Conservation (phyloP, 2,329 filamentous ascomycete genomes). For the Lasiodiplodia sp. region DNA sequence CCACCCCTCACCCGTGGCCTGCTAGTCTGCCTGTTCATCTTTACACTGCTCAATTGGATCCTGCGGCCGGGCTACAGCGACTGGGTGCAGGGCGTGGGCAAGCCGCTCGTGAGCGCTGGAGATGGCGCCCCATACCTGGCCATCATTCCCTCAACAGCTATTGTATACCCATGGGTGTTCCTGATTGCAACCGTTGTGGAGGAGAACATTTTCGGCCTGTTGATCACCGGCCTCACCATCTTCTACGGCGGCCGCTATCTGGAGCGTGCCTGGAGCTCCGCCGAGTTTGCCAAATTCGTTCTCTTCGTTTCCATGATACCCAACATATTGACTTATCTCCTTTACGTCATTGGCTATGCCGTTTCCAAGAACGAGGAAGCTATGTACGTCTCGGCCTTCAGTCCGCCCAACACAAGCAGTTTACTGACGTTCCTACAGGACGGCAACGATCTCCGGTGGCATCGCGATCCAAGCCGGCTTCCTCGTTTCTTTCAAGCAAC, state of each 20-base stretch:
- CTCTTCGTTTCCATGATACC: slow-evolving; percentile 79
- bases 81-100: slow-evolving; percentile 55
- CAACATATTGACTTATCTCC: slow-evolving; percentile 76
- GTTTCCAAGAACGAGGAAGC: slow-evolving; percentile 71
- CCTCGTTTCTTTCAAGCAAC: slow-evolving; percentile 96
- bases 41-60: slow-evolving; percentile 83
- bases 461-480: slow-evolving; percentile 91
- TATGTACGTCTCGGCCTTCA: slow-evolving; percentile 63
- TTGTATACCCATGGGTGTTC: slow-evolving; percentile 94
- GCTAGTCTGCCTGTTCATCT: slow-evolving; percentile 74
- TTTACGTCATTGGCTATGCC: slow-evolving; percentile 77
- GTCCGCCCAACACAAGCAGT: not conserved
- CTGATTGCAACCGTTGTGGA: slow-evolving; percentile 87
- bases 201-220: slow-evolving; percentile 87
- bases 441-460: slow-evolving; percentile 85
- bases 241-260: slow-evolving; percentile 95
- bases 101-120: slow-evolving; percentile 56
- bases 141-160: slow-evolving; percentile 81
- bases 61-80: slow-evolving; percentile 62
- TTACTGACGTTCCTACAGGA: slow-evolving; percentile 51
- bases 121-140: slow-evolving; percentile 84
- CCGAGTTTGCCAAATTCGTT: slow-evolving; percentile 90
- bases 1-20: slow-evolving; percentile 88
- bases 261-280: slow-evolving; percentile 92
- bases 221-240: slow-evolving; percentile 77